Evolutionary conservation across 1,284 basidiomycete species (phyloP), one percentile per base, ranked within the genome.

Genomic region (Leccinum colubrinum): DNA sequence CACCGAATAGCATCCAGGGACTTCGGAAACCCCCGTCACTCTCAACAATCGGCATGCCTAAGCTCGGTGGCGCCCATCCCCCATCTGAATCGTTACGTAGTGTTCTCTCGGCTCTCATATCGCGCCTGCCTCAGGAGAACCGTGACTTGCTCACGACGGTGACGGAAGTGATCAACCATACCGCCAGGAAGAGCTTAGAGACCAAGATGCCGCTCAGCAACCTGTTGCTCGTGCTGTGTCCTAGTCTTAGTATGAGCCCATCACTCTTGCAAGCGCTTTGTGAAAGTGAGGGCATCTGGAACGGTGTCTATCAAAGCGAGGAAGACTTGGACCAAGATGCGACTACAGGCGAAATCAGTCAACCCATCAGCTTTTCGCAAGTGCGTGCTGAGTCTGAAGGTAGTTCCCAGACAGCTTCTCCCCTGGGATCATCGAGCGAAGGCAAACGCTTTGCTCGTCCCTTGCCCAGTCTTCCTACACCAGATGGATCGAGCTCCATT

Each of bases 191-290:
- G 60, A 81, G 80, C 66, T 82, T 81, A 65, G 83, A 85, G 70
- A 94, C 91, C 39, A 92, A 91, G 79, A 94, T 94, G 92, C 90
- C 91, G 1, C 71, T 94, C 66, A 88, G 87, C 71, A 94, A 94
- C 70, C 73, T 94, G 65, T 76, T 94, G 27, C 77, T 93, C 53
- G 86, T 94, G 58, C 87, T 94, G 71, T 92, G 88, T 67, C 92
- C 92, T 30, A 93, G 88, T 69, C 76, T 94, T 68, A 86, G 84
- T 69, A 88, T 94, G 83, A 90, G 81, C 60, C 90, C 91, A n/a
- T 80, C 86, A 1, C 74, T 94, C 50, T 75, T 94, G 65, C 83
- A 86, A 60, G 83, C 87, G 20, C 76, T 94, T 11, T 91, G 91
- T 68, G 91, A 94, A 72, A 81, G 82, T 7, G 81, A 86, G 59